Conservation (phyloP, 352 stramenopile genomes). For the Phytopythium chamaehyphon region DNA sequence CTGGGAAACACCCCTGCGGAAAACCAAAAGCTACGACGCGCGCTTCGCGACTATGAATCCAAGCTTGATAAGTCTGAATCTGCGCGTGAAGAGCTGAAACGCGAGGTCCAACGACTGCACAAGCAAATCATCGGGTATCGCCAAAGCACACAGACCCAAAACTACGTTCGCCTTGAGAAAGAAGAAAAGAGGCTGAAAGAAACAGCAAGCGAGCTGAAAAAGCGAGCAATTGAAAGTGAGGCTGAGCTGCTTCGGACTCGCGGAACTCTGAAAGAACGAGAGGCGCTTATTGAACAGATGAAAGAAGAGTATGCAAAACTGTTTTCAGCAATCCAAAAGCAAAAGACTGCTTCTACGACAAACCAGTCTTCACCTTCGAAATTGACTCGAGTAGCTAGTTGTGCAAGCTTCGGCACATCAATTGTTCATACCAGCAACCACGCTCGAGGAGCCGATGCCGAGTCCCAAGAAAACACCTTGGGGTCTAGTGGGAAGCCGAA, state of each 20-base stretch:
- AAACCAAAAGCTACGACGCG: conserved; percentile 45
- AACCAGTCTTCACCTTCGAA: conserved; percentile 17
- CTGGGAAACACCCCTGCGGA: conserved; percentile 31
- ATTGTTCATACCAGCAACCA: background rate
- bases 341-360: conserved; percentile 20
- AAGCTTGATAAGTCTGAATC: conserved; percentile 41
- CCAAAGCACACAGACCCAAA: conserved; percentile 49
- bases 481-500: background rate
- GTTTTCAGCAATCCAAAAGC: conserved; percentile 61
- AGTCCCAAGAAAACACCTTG: background rate
- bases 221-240: conserved; percentile 29
- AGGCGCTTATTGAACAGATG: conserved; percentile 47
- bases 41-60: conserved; percentile 48
- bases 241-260: conserved; percentile 50
- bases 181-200: conserved; percentile 30
- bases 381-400: conserved; percentile 13
- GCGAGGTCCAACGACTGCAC: conserved; percentile 40
- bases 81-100: conserved; percentile 32
- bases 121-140: conserved; percentile 46
- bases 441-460: background rate
- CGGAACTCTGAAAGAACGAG: conserved; percentile 45
- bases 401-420: background rate
- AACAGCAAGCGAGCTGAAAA: conserved; percentile 21
- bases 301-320: conserved; percentile 73
- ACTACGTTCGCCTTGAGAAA: conserved; percentile 46